A percentile compares a stretch with the other conserved stretches of the same genome.
Conservation (phyloP, 495 filamentous ascomycete species). For the Letharia columbiana region DNA sequence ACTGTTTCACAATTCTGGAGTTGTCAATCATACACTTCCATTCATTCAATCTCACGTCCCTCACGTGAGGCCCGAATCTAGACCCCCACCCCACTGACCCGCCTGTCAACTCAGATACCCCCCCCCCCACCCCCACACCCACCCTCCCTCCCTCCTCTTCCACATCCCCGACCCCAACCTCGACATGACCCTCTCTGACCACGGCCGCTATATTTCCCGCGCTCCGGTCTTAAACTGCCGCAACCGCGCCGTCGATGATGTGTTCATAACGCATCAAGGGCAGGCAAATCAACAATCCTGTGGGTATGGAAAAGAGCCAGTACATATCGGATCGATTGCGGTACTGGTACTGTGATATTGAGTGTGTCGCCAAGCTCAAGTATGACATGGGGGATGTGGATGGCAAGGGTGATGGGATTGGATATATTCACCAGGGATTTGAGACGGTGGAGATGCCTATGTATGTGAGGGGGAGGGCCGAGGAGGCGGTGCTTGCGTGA, state of each 20-base stretch:
- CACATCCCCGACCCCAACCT: background rate
- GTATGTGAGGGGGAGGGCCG: background rate
- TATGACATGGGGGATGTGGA: background rate
- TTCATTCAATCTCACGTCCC: background rate
- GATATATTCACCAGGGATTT: background rate
- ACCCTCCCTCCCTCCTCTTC: background rate
- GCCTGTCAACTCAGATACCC: background rate
- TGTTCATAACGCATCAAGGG: background rate
- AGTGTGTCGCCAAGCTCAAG: background rate
- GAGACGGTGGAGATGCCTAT: background rate
- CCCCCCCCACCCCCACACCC: background rate
- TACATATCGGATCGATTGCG: background rate
- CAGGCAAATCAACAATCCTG: background rate
- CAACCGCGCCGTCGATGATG: background rate
- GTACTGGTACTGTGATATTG: background rate
- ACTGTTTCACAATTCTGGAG: background rate
- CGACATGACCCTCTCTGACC: background rate
- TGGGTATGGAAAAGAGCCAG: background rate
- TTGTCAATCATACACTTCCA: background rate
- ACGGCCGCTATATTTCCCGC: background rate
- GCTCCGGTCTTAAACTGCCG: background rate
- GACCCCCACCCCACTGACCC: background rate
- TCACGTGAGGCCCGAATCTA: background rate
- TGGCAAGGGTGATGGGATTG: background rate
- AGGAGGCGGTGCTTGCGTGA: background rate